phyloP scores from a whole-genome alignment of 2,329 filamentous ascomycete genomes.

The Sclerotinia nivalis region DNA sequence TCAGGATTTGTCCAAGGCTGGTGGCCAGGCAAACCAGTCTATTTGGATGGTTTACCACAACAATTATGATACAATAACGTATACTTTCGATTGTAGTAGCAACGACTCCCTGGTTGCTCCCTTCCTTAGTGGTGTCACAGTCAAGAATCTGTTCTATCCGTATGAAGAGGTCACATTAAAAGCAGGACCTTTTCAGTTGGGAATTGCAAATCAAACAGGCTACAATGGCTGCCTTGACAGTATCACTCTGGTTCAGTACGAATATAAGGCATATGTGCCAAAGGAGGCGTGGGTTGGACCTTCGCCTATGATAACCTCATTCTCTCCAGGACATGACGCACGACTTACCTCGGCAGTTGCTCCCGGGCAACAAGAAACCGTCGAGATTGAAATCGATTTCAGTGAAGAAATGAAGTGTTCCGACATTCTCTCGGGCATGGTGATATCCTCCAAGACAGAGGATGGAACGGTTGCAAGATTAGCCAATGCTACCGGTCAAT shows the following conservation, averaged over 20 bases:
- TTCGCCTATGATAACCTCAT: slow-evolving; percentile 55
- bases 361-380: slow-evolving; percentile 45
- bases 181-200: slow-evolving; percentile 48
- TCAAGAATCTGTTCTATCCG: slow-evolving; percentile 64
- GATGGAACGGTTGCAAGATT: slow-evolving; percentile 47
- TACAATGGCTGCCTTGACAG: slow-evolving; percentile 59
- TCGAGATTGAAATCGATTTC: slow-evolving; percentile 58
- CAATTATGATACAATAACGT: slow-evolving; percentile 50
- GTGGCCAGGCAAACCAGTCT: slow-evolving; percentile 46
- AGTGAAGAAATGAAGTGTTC: slow-evolving; percentile 62
- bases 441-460: slow-evolving; percentile 55
- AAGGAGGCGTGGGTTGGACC: slow-evolving; percentile 52
- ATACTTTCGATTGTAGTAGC: slow-evolving; percentile 55
- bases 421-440: slow-evolving; percentile 51
- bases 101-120: slow-evolving; percentile 55
- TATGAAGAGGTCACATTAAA: slow-evolving; percentile 57
- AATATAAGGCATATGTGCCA: slow-evolving; percentile 59
- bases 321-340: slow-evolving; percentile 60
- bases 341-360: slow-evolving; percentile 52
- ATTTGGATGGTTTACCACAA: slow-evolving; percentile 57
- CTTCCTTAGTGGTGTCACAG: slow-evolving; percentile 53
- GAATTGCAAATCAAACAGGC: slow-evolving; percentile 49
- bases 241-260: slow-evolving; percentile 54
- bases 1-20: slow-evolving; percentile 51
- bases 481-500: slow-evolving; percentile 45